Percentiles rank a stretch among this genome's conserved stretches.
These are phyloP conservation scores for Alternaria arbusti DNA, from an alignment of 2,329 filamentous ascomycete species.

Conservation along the genomic window DNA sequence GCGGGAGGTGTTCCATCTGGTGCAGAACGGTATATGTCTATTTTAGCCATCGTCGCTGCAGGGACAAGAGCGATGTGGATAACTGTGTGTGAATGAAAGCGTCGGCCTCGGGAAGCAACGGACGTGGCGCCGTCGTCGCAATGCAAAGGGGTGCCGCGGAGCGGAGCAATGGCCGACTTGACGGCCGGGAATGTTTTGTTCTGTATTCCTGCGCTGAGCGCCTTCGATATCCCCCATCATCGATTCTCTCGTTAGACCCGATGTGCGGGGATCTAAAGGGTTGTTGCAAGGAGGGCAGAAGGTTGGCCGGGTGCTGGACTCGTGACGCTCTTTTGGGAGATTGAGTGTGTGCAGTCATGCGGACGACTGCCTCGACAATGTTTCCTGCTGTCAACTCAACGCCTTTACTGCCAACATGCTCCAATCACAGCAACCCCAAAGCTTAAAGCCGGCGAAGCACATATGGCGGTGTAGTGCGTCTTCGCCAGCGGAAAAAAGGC, in stretches of 20 bases:
- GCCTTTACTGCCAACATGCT: background rate
- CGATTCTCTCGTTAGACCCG: background rate
- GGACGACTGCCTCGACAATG: constrained; percentile 10
- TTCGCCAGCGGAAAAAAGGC: background rate
- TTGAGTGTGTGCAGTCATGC: background rate
- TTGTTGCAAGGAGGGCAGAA: background rate
- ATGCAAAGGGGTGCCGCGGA: constrained; percentile 1
- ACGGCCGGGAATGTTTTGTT: background rate
- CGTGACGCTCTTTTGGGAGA: background rate
- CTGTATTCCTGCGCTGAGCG: background rate
- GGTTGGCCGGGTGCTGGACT: constrained; percentile 1
- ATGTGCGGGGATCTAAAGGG: background rate
- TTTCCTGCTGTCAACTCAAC: constrained; percentile 2
- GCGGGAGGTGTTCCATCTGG: background rate
- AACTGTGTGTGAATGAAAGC: background rate
- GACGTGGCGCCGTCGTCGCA: background rate
- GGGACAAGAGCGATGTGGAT: constrained; percentile 8
- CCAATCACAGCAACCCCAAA: constrained; percentile 4
- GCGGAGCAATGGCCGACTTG: constrained; percentile 1
- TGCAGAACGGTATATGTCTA: background rate
- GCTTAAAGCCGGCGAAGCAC: constrained; percentile 10
- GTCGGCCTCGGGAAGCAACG: constrained; percentile 2
- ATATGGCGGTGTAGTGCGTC: constrained; percentile 10
- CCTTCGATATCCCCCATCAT: background rate
- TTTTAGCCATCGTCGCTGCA: constrained; percentile 6